Evolutionary conservation across 768 basidiomycete species (phyloP).

Genomic region (Kwoniella dendrophila): DNA sequence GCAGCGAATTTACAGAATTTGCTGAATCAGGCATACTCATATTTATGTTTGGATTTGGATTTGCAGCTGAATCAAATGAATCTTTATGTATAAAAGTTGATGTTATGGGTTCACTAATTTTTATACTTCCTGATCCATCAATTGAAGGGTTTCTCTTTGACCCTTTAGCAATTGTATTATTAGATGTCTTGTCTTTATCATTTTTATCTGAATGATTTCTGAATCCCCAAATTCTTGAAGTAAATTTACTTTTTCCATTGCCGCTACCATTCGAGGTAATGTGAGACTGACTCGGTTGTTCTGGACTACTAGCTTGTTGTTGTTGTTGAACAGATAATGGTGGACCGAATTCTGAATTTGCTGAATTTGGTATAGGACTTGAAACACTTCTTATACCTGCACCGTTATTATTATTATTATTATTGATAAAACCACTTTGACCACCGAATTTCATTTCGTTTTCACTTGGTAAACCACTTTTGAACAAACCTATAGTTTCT

Average conservation of each 20-base stretch:
- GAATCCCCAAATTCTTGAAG: constrained; percentile 16
- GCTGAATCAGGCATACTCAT: no score
- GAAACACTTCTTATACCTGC: constrained; percentile 15
- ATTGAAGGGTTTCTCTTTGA: constrained; percentile 16
- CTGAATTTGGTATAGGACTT: constrained; percentile 11
- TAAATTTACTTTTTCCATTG: constrained; percentile 12
- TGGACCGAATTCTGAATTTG: constrained; percentile 11
- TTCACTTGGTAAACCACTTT: constrained; percentile 3
- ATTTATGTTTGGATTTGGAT: not conserved
- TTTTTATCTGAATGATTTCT: constrained; percentile 10
- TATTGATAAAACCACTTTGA: not conserved
- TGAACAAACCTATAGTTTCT: constrained; percentile 28
- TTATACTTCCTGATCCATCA: constrained; percentile 16
- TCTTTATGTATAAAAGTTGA: constrained; percentile 14
- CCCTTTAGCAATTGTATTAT: not conserved
- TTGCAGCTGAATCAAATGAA: constrained; percentile 1
- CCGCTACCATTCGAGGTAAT: not conserved
- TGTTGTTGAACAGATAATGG: not conserved
- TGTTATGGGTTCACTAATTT: constrained; percentile 21
- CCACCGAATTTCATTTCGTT: not conserved
- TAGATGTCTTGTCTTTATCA: not conserved
- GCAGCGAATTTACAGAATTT: not conserved
- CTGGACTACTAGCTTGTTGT: not conserved
- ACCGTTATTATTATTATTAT: no score
- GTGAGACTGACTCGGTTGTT: not conserved